Evolutionary conservation across 2,329 filamentous ascomycete genomes (phyloP).

Genomic region (Cryphonectria naterciae): DNA sequence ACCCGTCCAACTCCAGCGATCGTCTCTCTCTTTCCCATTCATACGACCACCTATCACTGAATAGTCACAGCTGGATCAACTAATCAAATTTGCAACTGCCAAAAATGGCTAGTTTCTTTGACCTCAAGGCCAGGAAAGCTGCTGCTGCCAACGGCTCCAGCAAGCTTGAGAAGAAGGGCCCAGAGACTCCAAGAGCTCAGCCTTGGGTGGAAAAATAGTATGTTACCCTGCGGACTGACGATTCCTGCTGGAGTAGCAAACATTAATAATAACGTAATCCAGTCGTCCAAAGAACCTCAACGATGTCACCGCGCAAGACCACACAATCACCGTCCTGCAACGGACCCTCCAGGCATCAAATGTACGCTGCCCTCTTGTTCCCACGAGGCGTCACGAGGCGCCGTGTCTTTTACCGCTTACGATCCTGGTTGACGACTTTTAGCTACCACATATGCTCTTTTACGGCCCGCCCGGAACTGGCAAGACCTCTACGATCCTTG

Average conservation of each 20-base stretch:
- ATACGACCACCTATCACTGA: no score
- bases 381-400: no score
- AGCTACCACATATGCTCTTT: conserved; percentile 98
- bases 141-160: conserved; percentile 66
- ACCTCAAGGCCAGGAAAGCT: conserved; percentile 87
- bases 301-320: conserved; percentile 97
- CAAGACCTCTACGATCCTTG: conserved; percentile 97
- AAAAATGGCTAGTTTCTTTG: conserved; percentile 88
- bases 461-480: conserved; percentile 97
- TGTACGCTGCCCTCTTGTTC: conserved; percentile 48
- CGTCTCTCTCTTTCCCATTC: background rate
- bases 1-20: background rate
- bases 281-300: conserved; percentile 92
- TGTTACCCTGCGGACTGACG: conserved; percentile 32
- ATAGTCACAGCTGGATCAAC: background rate
- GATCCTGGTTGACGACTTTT: conserved; percentile 25
- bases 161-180: conserved; percentile 67
- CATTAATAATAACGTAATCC: conserved; percentile 31
- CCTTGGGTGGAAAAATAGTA: conserved; percentile 99
- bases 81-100: background rate
- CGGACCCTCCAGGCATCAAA: conserved; percentile 94
- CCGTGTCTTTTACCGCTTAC: background rate
- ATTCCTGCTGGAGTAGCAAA: background rate
- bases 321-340: conserved; percentile 90
- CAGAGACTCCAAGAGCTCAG: conserved; percentile 70